A percentile compares a stretch with the other conserved stretches of the same genome.
Conservation (phyloP, 352 stramenopile species). For the Globisporangium spiculum region DNA sequence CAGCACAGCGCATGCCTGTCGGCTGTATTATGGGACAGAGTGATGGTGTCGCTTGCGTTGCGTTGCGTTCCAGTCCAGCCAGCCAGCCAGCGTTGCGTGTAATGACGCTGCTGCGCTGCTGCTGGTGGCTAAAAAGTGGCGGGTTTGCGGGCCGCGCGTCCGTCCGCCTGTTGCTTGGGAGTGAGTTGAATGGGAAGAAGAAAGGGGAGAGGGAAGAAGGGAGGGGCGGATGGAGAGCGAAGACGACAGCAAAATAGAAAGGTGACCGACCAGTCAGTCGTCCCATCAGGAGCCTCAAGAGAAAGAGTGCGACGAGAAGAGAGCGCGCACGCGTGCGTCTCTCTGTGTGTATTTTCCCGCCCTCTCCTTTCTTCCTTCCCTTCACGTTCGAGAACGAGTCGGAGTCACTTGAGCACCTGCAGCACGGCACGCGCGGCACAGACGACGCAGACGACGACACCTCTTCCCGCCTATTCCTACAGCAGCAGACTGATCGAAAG, state of each 20-base stretch:
- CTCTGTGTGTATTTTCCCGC: constrained; percentile 13
- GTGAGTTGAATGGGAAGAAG: constrained; percentile 6
- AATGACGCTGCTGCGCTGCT: neutral
- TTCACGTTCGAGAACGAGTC: constrained; percentile 5
- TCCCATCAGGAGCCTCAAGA: constrained; percentile 3
- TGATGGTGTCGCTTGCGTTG: neutral
- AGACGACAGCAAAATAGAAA: constrained; percentile 9
- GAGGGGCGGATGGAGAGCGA: neutral
- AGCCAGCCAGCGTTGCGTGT: neutral
- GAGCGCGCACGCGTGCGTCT: neutral
- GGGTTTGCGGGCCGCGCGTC: neutral
- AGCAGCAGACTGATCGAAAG: neutral
- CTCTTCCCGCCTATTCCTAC: neutral
- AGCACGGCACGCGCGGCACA: neutral
- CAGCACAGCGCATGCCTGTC: no score
- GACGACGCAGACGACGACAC: neutral
- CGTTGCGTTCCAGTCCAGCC: neutral
- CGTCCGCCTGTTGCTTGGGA: neutral
- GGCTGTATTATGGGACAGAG: constrained; percentile 1
- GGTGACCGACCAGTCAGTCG: constrained; percentile 2
- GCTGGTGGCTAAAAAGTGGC: neutral
- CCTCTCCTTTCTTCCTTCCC: neutral
- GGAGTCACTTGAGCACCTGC: neutral
- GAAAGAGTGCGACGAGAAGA: neutral
- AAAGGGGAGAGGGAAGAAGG: constrained; percentile 7